phyloP scores from a whole-genome alignment of 1,139 yeast genomes.

The Debaryomyces singareniensis region DNA sequence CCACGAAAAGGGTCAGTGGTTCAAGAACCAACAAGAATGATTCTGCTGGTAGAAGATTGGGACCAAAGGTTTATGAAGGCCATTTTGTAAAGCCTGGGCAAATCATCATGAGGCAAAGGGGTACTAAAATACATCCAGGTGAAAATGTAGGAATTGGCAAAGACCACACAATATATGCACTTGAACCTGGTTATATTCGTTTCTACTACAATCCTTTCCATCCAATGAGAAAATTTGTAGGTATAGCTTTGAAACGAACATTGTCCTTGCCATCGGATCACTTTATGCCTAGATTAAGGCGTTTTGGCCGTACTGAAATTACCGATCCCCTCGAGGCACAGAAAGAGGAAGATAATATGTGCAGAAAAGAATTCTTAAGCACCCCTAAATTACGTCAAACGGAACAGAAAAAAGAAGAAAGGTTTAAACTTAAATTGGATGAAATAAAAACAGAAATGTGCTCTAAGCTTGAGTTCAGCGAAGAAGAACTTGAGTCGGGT shows the following conservation, averaged over 20 bases:
- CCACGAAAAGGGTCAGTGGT: slow-evolving; percentile 92
- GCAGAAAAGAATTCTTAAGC: slow-evolving; percentile 56
- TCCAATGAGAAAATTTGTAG: slow-evolving; percentile 85
- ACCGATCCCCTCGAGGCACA: slow-evolving; percentile 44
- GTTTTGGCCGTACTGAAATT: slow-evolving; percentile 69
- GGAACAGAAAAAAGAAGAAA: slow-evolving; percentile 19
- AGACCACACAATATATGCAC: slow-evolving; percentile 88
- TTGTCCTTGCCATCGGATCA: slow-evolving; percentile 78
- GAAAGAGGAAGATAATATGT: slow-evolving; percentile 50
- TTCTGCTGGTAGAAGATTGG: slow-evolving; percentile 92
- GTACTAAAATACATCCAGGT: slow-evolving; percentile 95
- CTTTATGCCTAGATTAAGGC: slow-evolving; percentile 76
- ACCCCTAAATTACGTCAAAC: slow-evolving; percentile 40
- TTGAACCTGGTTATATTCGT: slow-evolving; percentile 89
- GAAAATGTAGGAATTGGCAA: slow-evolving; percentile 86
- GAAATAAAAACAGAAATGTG: slow-evolving; percentile 8
- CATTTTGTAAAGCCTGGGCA: slow-evolving; percentile 69
- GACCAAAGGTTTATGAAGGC: slow-evolving; percentile 82
- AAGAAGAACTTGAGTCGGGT: slow-evolving; percentile 32
- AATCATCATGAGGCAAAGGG: slow-evolving; percentile 90
- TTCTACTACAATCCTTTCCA: slow-evolving; percentile 96
- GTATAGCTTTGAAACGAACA: slow-evolving; percentile 68
- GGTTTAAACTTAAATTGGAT: slow-evolving; percentile 9
- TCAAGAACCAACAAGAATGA: slow-evolving; percentile 90
- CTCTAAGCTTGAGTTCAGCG: slow-evolving; percentile 18